A percentile compares a stretch with the other conserved stretches of the same genome.
Evolutionary conservation across 2,329 filamentous ascomycete species (phyloP).

Genomic region (Exophiala aquamarina): DNA sequence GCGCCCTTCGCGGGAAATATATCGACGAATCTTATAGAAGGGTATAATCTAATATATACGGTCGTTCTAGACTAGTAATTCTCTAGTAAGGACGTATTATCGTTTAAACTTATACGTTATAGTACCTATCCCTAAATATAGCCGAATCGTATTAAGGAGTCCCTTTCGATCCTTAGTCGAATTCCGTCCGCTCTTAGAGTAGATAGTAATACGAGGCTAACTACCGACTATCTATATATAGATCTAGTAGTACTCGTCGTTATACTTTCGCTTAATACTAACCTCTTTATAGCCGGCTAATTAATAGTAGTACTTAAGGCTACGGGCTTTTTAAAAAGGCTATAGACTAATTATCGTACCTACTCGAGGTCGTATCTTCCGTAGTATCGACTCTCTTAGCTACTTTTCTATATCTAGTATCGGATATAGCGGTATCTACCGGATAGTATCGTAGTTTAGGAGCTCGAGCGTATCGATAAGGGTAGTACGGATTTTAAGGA

Average conservation of each 20-base stretch:
- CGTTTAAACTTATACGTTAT: slow-evolving; percentile 58
- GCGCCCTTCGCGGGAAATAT: slow-evolving; percentile 70
- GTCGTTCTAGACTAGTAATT: slow-evolving; percentile 76
- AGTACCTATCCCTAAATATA: slow-evolving; percentile 63
- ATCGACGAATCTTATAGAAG: slow-evolving; percentile 81
- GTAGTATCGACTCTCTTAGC: slow-evolving; percentile 26
- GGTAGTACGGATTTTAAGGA: slow-evolving; percentile 14
- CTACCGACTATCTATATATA: slow-evolving; percentile 65
- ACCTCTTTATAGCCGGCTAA: slow-evolving; percentile 62
- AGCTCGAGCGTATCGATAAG: slow-evolving; percentile 11
- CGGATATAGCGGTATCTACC: slow-evolving; percentile 38
- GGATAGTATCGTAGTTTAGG: slow-evolving; percentile 29
- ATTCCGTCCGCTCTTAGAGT: slow-evolving; percentile 90
- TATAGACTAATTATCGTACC: slow-evolving; percentile 62
- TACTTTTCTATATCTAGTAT: slow-evolving; percentile 33
- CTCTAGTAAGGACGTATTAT: slow-evolving; percentile 78
- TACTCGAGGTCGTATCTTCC: slow-evolving; percentile 49
- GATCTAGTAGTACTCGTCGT: slow-evolving; percentile 87
- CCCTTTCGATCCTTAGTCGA: slow-evolving; percentile 69
- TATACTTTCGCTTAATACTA: slow-evolving; percentile 78
- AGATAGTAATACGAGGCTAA: slow-evolving; percentile 68
- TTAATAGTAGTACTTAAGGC: slow-evolving; percentile 70
- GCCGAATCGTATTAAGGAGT: slow-evolving; percentile 63
- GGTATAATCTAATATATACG: slow-evolving; percentile 63
- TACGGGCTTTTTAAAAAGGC: slow-evolving; percentile 59